These are phyloP conservation scores for Metschnikowia reukaufii DNA, from an alignment of 805 yeast genomes.

Conservation along the genomic window DNA sequence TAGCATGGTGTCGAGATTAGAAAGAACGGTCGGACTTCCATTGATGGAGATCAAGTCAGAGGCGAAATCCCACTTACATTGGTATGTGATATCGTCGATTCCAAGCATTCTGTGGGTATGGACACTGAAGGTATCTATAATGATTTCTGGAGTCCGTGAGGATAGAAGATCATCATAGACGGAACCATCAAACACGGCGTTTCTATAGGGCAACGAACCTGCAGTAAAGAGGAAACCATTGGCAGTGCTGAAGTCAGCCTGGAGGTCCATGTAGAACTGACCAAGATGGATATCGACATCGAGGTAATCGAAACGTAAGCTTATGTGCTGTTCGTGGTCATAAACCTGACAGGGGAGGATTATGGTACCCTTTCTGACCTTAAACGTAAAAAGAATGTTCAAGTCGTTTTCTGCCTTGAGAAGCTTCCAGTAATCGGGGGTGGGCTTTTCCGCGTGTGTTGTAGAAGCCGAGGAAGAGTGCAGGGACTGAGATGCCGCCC, in stretches of 20 bases:
- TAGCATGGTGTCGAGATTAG: slow-evolving; percentile 43
- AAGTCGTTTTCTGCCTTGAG: slow-evolving; percentile 66
- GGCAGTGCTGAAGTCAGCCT: slow-evolving; percentile 64
- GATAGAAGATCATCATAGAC: slow-evolving; percentile 20
- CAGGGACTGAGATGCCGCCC: too few species aligned
- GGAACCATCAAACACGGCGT: slow-evolving; percentile 27
- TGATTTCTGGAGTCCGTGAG: slow-evolving; percentile 41
- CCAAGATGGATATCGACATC: slow-evolving; percentile 84
- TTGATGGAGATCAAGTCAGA: slow-evolving; percentile 58
- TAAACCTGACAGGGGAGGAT: slow-evolving; percentile 74
- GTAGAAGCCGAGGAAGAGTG: too few species aligned
- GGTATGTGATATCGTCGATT: slow-evolving; percentile 76
- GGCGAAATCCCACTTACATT: slow-evolving; percentile 86
- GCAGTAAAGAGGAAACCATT: slow-evolving; percentile 28
- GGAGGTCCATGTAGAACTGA: slow-evolving; percentile 91
- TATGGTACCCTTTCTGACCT: slow-evolving; percentile 67
- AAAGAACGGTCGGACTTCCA: slow-evolving; percentile 47
- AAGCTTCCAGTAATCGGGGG: slow-evolving; percentile 35
- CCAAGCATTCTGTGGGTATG: slow-evolving; percentile 96
- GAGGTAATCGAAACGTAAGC: slow-evolving; percentile 61
- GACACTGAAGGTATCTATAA: slow-evolving; percentile 58
- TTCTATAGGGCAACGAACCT: slow-evolving; percentile 21
- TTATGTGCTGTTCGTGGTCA: slow-evolving; percentile 58
- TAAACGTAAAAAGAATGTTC: slow-evolving; percentile 72
- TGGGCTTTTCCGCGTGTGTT: slow-evolving; percentile 6